phyloP scores from a whole-genome alignment of 2,329 filamentous ascomycete genomes.

The Botryosphaeria dothidea region DNA sequence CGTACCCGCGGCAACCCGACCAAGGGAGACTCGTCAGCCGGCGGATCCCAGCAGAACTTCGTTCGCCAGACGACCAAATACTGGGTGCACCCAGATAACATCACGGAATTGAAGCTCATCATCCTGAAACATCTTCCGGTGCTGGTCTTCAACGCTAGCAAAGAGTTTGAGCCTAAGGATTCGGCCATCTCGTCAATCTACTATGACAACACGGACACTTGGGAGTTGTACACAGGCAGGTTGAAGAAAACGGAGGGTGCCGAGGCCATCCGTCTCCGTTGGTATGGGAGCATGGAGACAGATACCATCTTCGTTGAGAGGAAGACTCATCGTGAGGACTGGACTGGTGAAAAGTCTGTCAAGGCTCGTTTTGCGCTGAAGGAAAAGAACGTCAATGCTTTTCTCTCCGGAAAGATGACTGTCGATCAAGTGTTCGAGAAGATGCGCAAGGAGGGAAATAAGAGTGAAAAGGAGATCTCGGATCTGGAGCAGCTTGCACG shows the following conservation, averaged over 20 bases:
- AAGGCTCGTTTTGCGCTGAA: slow-evolving; percentile 94
- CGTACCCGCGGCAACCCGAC: slow-evolving; percentile 89
- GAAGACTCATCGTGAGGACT: slow-evolving; percentile 97
- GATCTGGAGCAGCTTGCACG: slow-evolving; percentile 86
- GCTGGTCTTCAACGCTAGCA: slow-evolving; percentile 94
- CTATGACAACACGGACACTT: slow-evolving; percentile 91
- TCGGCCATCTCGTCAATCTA: slow-evolving; percentile 98
- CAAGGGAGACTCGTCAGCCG: slow-evolving; percentile 88
- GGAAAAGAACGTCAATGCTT: slow-evolving; percentile 96
- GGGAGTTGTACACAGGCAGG: slow-evolving; percentile 91
- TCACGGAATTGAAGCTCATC: slow-evolving; percentile 96
- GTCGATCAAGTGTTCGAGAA: slow-evolving; percentile 94
- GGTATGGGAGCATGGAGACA: slow-evolving; percentile 95
- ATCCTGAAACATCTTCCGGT: slow-evolving; percentile 97
- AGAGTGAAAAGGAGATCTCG: slow-evolving; percentile 85
- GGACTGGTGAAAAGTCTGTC: slow-evolving; percentile 98
- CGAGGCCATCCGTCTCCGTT: slow-evolving; percentile 91
- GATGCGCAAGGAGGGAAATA: slow-evolving; percentile 92
- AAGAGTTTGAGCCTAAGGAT: slow-evolving; percentile 89
- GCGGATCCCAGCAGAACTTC: slow-evolving; percentile 91
- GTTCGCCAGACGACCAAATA: slow-evolving; percentile 98
- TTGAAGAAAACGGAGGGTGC: slow-evolving; percentile 98
- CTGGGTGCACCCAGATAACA: slow-evolving; percentile 98
- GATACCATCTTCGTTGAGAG: slow-evolving; percentile 97
- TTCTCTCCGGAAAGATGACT: slow-evolving; percentile 79